These are phyloP conservation scores for Blastocystis sp. DNA, from an alignment of 352 stramenopile genomes.

Conservation along the genomic window DNA sequence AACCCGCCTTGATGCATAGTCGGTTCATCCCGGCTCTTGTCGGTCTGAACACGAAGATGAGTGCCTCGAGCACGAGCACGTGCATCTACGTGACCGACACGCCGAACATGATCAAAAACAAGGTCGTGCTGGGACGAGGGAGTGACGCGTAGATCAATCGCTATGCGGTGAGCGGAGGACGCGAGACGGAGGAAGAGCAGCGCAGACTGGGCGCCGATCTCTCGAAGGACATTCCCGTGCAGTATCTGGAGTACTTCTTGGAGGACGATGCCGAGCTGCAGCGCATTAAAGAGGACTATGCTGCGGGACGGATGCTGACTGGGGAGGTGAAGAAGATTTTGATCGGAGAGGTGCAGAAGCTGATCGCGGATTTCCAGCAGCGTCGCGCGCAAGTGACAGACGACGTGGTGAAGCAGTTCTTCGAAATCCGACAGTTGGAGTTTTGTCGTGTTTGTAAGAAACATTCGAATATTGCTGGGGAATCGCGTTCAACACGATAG, in stretches of 20 bases:
- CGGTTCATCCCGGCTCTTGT: slow-evolving; percentile 99
- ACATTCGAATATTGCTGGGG: neutral
- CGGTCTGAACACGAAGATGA: slow-evolving; percentile 95
- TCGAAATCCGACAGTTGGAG: slow-evolving; percentile 82
- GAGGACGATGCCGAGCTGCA: slow-evolving; percentile 93
- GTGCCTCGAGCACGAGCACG: slow-evolving; percentile 83
- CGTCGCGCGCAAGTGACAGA: slow-evolving; percentile 84
- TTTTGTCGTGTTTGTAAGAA: slow-evolving; percentile 68
- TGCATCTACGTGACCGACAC: slow-evolving; percentile 99
- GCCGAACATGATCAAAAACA: slow-evolving; percentile 82
- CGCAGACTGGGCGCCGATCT: slow-evolving; percentile 94
- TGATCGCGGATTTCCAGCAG: slow-evolving; percentile 88
- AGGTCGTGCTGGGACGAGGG: slow-evolving; percentile 71
- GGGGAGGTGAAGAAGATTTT: slow-evolving; percentile 94
- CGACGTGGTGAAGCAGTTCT: slow-evolving; percentile 90
- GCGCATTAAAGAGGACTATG: slow-evolving; percentile 87
- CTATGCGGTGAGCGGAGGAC: slow-evolving; percentile 81
- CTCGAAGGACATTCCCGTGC: slow-evolving; percentile 93
- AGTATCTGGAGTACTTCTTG: slow-evolving; percentile 98
- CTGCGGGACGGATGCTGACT: slow-evolving; percentile 82
- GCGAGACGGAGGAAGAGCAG: slow-evolving; percentile 94
- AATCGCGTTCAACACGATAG: neutral
- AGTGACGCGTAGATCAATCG: slow-evolving; percentile 72
- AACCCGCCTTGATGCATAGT: slow-evolving; percentile 94
- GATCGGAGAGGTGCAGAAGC: slow-evolving; percentile 80